Conservation (phyloP, 768 basidiomycete genomes). For the Fibroporia radiculosa region DNA sequence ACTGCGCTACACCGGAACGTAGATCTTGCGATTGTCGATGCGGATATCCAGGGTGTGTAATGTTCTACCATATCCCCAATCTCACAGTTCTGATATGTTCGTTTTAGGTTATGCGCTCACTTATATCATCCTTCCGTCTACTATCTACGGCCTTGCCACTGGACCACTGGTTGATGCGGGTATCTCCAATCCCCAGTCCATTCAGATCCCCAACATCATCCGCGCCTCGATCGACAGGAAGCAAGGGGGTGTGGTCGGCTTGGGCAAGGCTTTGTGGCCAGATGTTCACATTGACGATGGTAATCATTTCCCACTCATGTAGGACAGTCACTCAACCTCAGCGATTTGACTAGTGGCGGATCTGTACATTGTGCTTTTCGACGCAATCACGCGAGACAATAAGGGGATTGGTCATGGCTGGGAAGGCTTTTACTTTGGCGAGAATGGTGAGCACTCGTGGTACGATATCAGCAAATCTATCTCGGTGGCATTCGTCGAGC, state of each 20-base stretch:
- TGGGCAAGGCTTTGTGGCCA: constrained; percentile 53
- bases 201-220: constrained; percentile 44
- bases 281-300: constrained; percentile 50
- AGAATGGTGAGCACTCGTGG: constrained; percentile 25
- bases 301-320: constrained; percentile 18
- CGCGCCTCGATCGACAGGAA: constrained; percentile 36
- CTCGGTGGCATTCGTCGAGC: constrained; percentile 26
- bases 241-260: constrained; percentile 46
- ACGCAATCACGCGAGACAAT: constrained; percentile 24
- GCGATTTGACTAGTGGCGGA: constrained; percentile 29
- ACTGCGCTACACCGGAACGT: constrained; percentile 42
- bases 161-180: constrained; percentile 41
- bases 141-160: constrained; percentile 51
- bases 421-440: constrained; percentile 29
- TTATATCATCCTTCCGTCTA: constrained; percentile 47
- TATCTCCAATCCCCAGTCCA: constrained; percentile 44
- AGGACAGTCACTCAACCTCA: neutral
- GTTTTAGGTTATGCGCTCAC: constrained; percentile 41
- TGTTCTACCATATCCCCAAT: too few relatives aligned
- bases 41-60: constrained; percentile 38
- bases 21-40: constrained; percentile 39
- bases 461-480: constrained; percentile 29
- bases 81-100: neutral
- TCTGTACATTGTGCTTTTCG: constrained; percentile 34
- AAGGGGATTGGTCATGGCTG: constrained; percentile 24